These are phyloP conservation scores for Mucor velutinosus DNA, from an alignment of 371 early-diverging fungal species.

Conservation along the genomic window DNA sequence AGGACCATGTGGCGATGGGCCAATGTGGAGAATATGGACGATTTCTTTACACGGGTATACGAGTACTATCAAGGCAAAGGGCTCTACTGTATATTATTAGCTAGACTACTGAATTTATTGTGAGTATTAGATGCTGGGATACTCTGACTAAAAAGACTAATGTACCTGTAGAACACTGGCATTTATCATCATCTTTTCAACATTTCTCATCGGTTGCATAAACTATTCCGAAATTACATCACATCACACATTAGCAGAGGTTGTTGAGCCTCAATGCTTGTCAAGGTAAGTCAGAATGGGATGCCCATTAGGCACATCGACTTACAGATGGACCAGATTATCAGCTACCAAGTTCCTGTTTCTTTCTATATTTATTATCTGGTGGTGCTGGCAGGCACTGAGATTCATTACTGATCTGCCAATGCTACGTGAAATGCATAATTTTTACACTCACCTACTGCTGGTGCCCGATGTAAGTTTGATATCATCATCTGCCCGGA, in stretches of 20 bases:
- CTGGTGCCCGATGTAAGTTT: slow-evolving; percentile 77
- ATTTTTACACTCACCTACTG: slow-evolving; percentile 82
- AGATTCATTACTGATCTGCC: slow-evolving; percentile 74
- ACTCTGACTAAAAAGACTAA: background rate
- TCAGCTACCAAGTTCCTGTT: slow-evolving; percentile 38
- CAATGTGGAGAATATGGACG: slow-evolving; percentile 79
- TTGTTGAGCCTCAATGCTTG: slow-evolving; percentile 77
- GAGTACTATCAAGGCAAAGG: slow-evolving; percentile 85
- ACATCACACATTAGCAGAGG: slow-evolving; percentile 68
- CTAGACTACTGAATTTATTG: slow-evolving; percentile 73
- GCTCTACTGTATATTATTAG: slow-evolving; percentile 72
- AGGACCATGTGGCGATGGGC: slow-evolving; percentile 86
- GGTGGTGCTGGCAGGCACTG: slow-evolving; percentile 77
- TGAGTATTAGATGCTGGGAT: slow-evolving; percentile 19
- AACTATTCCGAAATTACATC: slow-evolving; percentile 79
- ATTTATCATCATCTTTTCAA: slow-evolving; percentile 86
- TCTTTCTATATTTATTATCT: slow-evolving; percentile 63
- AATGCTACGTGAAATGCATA: slow-evolving; percentile 76
- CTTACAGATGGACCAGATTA: background rate
- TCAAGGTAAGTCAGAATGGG: slow-evolving; percentile 35
- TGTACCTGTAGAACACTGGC: slow-evolving; percentile 63
- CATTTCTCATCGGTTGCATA: slow-evolving; percentile 87
- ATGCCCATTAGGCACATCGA: background rate
- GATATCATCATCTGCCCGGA: too few species aligned
- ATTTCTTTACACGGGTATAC: slow-evolving; percentile 82